Evolutionary conservation across 2,329 filamentous ascomycete species (phyloP).

Genomic region (Proliferodiscus dingleyae): DNA sequence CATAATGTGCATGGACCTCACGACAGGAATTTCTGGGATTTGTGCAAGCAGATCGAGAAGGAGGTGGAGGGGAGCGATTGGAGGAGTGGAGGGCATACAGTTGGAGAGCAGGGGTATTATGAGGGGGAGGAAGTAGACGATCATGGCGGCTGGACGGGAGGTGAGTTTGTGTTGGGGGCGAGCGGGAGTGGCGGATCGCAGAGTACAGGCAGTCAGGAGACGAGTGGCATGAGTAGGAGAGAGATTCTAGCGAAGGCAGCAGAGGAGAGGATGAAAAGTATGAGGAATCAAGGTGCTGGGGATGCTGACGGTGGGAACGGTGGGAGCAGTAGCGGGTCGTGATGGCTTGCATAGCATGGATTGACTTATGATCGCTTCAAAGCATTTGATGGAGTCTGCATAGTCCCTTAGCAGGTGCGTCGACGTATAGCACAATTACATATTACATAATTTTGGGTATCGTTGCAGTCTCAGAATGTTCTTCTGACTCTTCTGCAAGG

Average conservation of each 20-base stretch:
- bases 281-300: constrained; percentile 22
- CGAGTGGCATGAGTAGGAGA: constrained; percentile 55
- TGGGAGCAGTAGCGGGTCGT: constrained; percentile 10
- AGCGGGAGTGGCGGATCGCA: constrained; percentile 39
- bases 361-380: background rate
- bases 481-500: too few relatives aligned
- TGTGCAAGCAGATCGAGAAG: constrained; percentile 80
- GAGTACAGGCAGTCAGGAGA: constrained; percentile 25
- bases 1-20: constrained; percentile 87
- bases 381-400: background rate
- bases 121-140: constrained; percentile 57
- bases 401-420: too few relatives aligned
- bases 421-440: too few relatives aligned
- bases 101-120: constrained; percentile 56
- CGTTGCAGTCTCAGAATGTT: too few relatives aligned
- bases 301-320: constrained; percentile 8
- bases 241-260: constrained; percentile 72
- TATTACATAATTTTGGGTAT: too few relatives aligned
- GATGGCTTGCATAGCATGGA: background rate
- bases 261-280: constrained; percentile 47
- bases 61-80: constrained; percentile 82
- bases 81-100: constrained; percentile 61
- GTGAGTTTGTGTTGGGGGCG: constrained; percentile 68
- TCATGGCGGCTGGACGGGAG: constrained; percentile 72
- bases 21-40: constrained; percentile 81